Evolutionary conservation across 306 rosid genomes (phyloP).

Genomic region (Pterocarpus macrocarpus): DNA sequence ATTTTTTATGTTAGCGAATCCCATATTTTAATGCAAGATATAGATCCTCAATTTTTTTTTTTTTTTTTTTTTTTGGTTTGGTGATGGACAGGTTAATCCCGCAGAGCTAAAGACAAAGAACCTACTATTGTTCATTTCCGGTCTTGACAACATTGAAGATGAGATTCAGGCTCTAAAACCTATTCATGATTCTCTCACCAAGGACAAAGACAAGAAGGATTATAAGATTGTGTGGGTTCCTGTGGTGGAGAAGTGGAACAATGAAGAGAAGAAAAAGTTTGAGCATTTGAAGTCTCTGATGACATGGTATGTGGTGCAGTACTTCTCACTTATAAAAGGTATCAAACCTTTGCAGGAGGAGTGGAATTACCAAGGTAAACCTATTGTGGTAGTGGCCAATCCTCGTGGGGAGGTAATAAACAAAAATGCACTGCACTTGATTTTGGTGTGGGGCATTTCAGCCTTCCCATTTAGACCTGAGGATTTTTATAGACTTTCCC

Average conservation of each 20-base stretch:
- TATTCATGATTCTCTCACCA: conserved; percentile 36
- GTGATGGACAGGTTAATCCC: conserved; percentile 12
- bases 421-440: conserved; percentile 51
- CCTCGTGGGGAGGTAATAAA: conserved; percentile 47
- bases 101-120: conserved; percentile 40
- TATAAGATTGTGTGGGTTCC: conserved; percentile 29
- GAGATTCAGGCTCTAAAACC: conserved; percentile 43
- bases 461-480: conserved; percentile 51
- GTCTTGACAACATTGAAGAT: conserved; percentile 36
- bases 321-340: conserved; percentile 28
- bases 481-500: not conserved
- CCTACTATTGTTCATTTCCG: conserved; percentile 47
- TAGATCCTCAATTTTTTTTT: too few relatives aligned
- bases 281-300: conserved; percentile 24
- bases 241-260: too few relatives aligned
- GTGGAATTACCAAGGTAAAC: conserved; percentile 53
- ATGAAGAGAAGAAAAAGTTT: too few relatives aligned
- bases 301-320: conserved; percentile 52
- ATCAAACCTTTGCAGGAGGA: conserved; percentile 42
- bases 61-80: too few relatives aligned
- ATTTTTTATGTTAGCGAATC: too few relatives aligned
- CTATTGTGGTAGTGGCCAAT: not conserved
- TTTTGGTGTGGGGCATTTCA: conserved; percentile 35
- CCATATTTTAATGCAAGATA: too few relatives aligned
- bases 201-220: not conserved